These are phyloP conservation scores for Chlamydomonas incerta DNA, from an alignment of 139 green algal species.

Conservation along the genomic window DNA sequence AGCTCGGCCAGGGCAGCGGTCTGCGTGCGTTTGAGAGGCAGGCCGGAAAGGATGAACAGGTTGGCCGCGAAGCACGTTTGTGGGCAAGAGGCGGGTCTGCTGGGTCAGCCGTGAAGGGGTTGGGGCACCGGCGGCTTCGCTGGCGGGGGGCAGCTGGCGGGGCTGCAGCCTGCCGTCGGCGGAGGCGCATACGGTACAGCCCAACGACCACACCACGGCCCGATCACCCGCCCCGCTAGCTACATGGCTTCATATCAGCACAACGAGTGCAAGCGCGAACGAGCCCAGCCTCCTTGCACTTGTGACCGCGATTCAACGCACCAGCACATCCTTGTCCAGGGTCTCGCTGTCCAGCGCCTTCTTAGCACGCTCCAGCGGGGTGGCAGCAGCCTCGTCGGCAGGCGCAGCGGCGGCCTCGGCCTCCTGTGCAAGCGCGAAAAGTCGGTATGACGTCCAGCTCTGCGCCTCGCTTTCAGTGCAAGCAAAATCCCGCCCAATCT, in stretches of 20 bases:
- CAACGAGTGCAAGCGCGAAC: background rate
- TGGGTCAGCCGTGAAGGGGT: too few species aligned
- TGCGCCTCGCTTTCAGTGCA: background rate
- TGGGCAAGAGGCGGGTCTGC: too few species aligned
- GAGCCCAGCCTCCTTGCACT: background rate
- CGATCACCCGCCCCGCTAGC: too few species aligned
- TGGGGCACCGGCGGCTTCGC: too few species aligned
- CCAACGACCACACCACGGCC: too few species aligned
- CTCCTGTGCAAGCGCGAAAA: conserved; percentile 8
- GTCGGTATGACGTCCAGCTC: background rate
- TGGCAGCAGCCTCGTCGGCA: background rate
- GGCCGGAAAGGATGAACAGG: too few species aligned
- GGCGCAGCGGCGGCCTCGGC: background rate
- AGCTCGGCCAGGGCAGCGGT: conserved; percentile 48
- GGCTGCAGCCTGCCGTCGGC: too few species aligned
- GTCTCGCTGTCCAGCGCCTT: conserved; percentile 42
- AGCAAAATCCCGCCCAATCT: background rate
- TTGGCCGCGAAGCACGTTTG: too few species aligned
- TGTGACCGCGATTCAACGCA: background rate
- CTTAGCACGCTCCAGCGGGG: conserved; percentile 37
- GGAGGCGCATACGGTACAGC: too few species aligned
- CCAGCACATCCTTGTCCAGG: conserved; percentile 51
- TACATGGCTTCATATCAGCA: background rate
- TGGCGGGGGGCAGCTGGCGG: background rate
- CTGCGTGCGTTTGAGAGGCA: too few species aligned